These are phyloP conservation scores for Turritis glabra DNA, from an alignment of 345 rosid genomes.

Conservation along the genomic window DNA sequence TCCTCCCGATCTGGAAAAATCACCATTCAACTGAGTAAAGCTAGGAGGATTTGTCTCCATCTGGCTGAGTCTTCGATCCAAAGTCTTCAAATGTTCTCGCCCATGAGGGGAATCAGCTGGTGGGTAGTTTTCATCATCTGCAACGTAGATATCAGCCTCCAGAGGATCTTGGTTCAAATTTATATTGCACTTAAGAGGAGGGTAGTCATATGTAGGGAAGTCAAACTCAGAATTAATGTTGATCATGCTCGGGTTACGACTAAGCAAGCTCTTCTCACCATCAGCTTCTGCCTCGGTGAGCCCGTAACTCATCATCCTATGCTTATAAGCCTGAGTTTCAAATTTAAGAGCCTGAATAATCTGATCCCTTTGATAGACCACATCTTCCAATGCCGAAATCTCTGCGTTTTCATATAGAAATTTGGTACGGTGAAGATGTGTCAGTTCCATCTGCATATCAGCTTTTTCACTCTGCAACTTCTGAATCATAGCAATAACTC, in stretches of 20 bases:
- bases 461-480: conserved; percentile 87
- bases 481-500: conserved; percentile 85
- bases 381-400: conserved; percentile 60
- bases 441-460: conserved; percentile 72
- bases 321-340: conserved; percentile 90
- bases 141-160: conserved; percentile 56
- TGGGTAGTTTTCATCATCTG: conserved; percentile 77
- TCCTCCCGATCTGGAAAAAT: conserved; percentile 42
- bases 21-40: conserved; percentile 52
- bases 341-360: conserved; percentile 70
- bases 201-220: conserved; percentile 58
- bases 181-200: conserved; percentile 75
- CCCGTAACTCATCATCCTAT: conserved; percentile 93
- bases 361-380: conserved; percentile 73
- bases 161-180: conserved; percentile 54
- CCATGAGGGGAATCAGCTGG: conserved; percentile 65
- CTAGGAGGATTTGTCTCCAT: conserved; percentile 75
- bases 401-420: conserved; percentile 79
- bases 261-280: conserved; percentile 46
- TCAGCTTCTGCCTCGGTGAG: conserved; percentile 79
- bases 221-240: conserved; percentile 49
- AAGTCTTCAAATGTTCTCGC: conserved; percentile 57
- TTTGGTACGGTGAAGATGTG: conserved; percentile 63
- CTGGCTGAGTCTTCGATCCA: conserved; percentile 68
- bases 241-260: conserved; percentile 46